Percentiles rank a stretch among this genome's conserved stretches.
These are phyloP conservation scores for Cystofilobasidium ferigula DNA, from an alignment of 768 basidiomycete genomes.

Conservation along the genomic window DNA sequence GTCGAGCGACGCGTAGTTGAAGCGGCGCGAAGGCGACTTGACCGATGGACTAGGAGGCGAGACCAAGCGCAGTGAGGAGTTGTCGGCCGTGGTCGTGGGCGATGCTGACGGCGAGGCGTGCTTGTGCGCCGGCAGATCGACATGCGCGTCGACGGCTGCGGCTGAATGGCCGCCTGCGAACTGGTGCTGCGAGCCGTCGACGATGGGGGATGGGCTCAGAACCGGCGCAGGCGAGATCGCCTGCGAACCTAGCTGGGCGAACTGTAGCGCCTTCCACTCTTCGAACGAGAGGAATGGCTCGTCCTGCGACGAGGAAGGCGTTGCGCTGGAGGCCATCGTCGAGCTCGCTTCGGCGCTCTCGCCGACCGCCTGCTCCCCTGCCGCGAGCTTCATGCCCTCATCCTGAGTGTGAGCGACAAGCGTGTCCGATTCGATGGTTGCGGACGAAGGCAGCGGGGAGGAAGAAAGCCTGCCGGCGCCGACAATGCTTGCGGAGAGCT, in stretches of 20 bases:
- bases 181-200: neutral
- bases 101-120: neutral
- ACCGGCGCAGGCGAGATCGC: neutral
- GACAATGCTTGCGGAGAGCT: too few species aligned
- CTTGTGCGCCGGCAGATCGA: neutral
- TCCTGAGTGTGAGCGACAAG: too few species aligned
- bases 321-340: neutral
- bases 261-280: constrained; percentile 24
- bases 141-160: neutral
- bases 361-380: too few species aligned
- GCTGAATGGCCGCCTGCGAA: neutral
- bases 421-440: too few species aligned
- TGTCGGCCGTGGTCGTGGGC: neutral
- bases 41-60: neutral
- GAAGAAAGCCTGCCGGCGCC: too few species aligned
- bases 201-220: neutral
- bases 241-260: neutral
- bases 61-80: too few species aligned
- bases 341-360: neutral
- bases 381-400: too few species aligned
- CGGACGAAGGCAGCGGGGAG: too few species aligned
- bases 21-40: constrained; percentile 40
- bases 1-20: constrained; percentile 87
- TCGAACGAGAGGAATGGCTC: constrained; percentile 19
- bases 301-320: neutral